phyloP scores from a whole-genome alignment of 2,329 filamentous ascomycete species.

The Curvularia lunata region DNA sequence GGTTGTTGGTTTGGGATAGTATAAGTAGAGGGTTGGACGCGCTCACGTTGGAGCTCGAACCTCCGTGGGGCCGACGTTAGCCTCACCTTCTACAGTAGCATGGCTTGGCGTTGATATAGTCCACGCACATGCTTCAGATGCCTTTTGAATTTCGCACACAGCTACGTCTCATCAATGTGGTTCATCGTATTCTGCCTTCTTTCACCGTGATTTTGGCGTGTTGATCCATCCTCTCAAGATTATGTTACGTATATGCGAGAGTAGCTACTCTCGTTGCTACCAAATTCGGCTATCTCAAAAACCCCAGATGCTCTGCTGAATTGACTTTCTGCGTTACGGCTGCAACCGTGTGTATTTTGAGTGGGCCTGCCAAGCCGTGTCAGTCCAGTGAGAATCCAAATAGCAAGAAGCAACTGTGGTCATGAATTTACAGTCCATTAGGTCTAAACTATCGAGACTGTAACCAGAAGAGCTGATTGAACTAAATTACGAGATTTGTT shows the following conservation, averaged over 20 bases:
- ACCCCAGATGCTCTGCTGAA: neutral
- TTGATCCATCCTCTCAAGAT: neutral
- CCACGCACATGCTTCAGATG: neutral
- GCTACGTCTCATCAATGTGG: neutral
- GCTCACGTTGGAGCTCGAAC: slow-evolving; percentile 22
- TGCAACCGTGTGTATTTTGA: neutral
- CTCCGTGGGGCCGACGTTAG: slow-evolving; percentile 22
- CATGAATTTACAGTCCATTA: neutral
- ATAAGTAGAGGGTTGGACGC: slow-evolving; percentile 6
- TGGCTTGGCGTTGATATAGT: neutral
- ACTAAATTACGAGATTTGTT: neutral
- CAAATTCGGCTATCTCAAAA: neutral
- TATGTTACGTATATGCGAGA: neutral
- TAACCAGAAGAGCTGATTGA: neutral
- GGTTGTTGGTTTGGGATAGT: slow-evolving; percentile 12
- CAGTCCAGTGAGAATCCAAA: neutral
- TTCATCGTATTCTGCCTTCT: neutral
- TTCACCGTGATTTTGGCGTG: neutral
- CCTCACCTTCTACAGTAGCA: slow-evolving; percentile 8
- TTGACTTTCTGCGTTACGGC: neutral
- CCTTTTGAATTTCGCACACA: neutral
- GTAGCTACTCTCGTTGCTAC: neutral
- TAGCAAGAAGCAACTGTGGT: neutral
- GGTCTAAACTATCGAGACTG: neutral
- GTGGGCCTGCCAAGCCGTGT: neutral